phyloP scores from a whole-genome alignment of 768 basidiomycete genomes.

The Phanerochaete carnosa region DNA sequence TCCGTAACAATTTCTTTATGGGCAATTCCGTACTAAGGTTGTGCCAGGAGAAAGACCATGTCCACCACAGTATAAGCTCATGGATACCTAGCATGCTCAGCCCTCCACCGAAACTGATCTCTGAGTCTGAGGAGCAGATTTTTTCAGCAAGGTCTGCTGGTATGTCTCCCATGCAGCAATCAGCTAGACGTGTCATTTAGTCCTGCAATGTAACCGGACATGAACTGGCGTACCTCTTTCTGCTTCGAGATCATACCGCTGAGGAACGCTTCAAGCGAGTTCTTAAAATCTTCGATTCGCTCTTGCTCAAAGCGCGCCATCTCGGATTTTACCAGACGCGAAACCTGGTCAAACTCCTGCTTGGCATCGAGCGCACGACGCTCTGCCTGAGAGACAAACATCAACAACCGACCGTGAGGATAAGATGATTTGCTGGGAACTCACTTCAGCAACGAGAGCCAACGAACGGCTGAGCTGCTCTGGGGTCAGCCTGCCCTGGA shows the following conservation, averaged over 20 bases:
- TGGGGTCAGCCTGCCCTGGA: conserved; percentile 66
- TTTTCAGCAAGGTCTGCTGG: conserved; percentile 66
- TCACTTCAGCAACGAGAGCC: conserved; percentile 75
- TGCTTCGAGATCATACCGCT: conserved; percentile 86
- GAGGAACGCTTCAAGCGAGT: conserved; percentile 75
- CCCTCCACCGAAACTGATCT: conserved; percentile 1
- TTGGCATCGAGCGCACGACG: conserved; percentile 78
- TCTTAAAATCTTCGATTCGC: conserved; percentile 90
- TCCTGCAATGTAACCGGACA: not conserved
- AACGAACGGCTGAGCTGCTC: conserved; percentile 76
- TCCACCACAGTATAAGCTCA: not conserved
- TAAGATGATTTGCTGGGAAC: not conserved
- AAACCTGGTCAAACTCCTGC: conserved; percentile 86
- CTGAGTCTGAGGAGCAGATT: conserved; percentile 17
- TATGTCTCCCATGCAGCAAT: conserved; percentile 81
- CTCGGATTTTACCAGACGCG: conserved; percentile 86
- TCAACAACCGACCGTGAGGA: not conserved
- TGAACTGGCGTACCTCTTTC: conserved; percentile 36
- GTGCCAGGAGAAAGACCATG: not conserved
- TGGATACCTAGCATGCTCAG: not conserved
- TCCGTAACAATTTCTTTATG: too few relatives aligned
- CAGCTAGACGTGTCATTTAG: conserved; percentile 39
- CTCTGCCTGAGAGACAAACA: conserved; percentile 58
- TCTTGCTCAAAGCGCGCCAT: conserved; percentile 90
- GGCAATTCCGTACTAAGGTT: too few relatives aligned